Percentiles rank a stretch among this genome's conserved stretches.
Conservation (phyloP, 2,329 filamentous ascomycete genomes). For the Xylaria sp. region DNA sequence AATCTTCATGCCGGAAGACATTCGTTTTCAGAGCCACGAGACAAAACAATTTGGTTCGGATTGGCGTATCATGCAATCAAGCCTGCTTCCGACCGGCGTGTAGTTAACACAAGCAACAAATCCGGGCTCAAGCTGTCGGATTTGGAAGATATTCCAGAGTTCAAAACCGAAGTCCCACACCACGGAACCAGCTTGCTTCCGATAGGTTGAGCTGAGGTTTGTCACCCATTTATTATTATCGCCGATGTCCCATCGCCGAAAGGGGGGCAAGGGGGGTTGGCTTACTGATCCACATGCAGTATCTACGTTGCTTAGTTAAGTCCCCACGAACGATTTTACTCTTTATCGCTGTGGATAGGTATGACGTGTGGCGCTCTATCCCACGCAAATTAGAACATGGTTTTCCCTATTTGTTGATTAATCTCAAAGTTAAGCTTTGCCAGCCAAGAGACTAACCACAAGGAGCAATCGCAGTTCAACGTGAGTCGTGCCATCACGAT, state of each 20-base stretch:
- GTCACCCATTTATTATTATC: neutral
- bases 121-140: slow-evolving; percentile 5
- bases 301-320: no score
- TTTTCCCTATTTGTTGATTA: neutral
- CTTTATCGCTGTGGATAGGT: neutral
- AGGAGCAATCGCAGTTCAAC: neutral
- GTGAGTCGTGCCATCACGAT: slow-evolving; percentile 3
- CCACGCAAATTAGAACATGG: neutral
- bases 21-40: neutral
- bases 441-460: slow-evolving; percentile 6
- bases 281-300: neutral
- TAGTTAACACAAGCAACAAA: slow-evolving; percentile 6
- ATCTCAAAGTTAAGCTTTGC: neutral
- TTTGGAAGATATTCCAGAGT: neutral
- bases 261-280: no score
- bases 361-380: neutral
- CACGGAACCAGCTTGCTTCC: neutral
- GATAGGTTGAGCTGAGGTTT: neutral
- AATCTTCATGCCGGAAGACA: neutral
- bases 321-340: no score
- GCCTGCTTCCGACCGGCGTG: neutral
- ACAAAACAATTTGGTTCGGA: neutral
- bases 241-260: neutral
- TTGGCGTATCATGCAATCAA: neutral
- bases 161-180: slow-evolving; percentile 11